Conservation (phyloP, 2,329 filamentous ascomycete genomes). For the Scolecobasidium constrictum region DNA sequence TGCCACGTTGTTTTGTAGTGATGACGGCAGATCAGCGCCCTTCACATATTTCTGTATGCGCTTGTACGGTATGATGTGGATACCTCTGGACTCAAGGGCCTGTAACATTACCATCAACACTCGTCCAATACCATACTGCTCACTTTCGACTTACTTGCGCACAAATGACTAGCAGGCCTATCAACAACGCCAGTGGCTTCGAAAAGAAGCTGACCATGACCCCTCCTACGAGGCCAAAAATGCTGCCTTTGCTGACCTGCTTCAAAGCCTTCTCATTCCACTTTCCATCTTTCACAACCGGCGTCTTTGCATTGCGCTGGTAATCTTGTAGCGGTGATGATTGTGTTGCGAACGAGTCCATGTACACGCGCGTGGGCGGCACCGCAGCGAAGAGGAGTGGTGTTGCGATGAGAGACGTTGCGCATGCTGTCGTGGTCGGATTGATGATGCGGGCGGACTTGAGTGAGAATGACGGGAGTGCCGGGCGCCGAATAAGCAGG, state of each 20-base stretch:
- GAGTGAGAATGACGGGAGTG: slow-evolving; percentile 25
- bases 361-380: slow-evolving; percentile 21
- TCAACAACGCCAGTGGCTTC: slow-evolving; percentile 54
- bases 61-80: slow-evolving; percentile 38
- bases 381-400: slow-evolving; percentile 21
- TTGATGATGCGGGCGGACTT: slow-evolving; percentile 17
- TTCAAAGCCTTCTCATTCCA: slow-evolving; percentile 30
- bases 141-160: slow-evolving; percentile 42
- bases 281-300: slow-evolving; percentile 26
- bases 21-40: slow-evolving; percentile 37
- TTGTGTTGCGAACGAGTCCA: slow-evolving; percentile 18
- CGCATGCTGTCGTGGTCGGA: slow-evolving; percentile 11
- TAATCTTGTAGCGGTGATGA: slow-evolving; percentile 27
- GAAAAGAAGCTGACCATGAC: slow-evolving; percentile 61
- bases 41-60: slow-evolving; percentile 40
- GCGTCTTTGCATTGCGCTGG: slow-evolving; percentile 26
- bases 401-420: slow-evolving; percentile 18
- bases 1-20: slow-evolving; percentile 46
- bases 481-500: slow-evolving; percentile 23
- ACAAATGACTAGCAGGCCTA: slow-evolving; percentile 53
- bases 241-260: slow-evolving; percentile 36
- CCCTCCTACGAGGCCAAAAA: slow-evolving; percentile 48
- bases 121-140: too few species aligned
- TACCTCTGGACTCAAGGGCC: slow-evolving; percentile 40
- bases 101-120: slow-evolving; percentile 15